A percentile compares a stretch with the other conserved stretches of the same genome.
phyloP scores from a whole-genome alignment of 140 eudicot genomes.

The Cichorium intybus region DNA sequence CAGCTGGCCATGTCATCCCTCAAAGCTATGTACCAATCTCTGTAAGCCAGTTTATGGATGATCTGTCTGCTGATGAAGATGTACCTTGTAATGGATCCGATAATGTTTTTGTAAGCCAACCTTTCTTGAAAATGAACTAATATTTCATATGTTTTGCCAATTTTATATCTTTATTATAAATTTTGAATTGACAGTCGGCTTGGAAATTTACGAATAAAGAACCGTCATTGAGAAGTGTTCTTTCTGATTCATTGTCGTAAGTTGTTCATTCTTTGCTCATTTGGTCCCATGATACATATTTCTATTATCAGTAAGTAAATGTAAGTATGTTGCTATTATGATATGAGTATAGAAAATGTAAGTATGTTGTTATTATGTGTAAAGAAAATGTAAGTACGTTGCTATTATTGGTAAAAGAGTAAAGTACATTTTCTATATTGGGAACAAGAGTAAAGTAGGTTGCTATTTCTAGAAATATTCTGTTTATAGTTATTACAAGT shows the following conservation, averaged over 20 bases:
- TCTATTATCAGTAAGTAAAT: too few species aligned
- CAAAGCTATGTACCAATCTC: constrained; percentile 93
- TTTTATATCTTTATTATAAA: background rate
- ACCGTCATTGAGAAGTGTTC: constrained; percentile 86
- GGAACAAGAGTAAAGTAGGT: too few species aligned
- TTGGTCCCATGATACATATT: too few species aligned
- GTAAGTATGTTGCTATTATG: too few species aligned
- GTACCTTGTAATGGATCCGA: constrained; percentile 52
- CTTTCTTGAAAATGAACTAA: background rate
- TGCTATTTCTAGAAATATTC: too few species aligned
- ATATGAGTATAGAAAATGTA: too few species aligned
- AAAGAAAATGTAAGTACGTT: too few species aligned
- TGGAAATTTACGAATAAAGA: constrained; percentile 60
- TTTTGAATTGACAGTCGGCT: constrained; percentile 57
- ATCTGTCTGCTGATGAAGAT: constrained; percentile 89
- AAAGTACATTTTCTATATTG: too few species aligned
- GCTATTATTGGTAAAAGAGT: too few species aligned
- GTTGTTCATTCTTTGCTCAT: constrained; percentile 22
- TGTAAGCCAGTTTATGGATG: constrained; percentile 98
- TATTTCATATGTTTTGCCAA: background rate
- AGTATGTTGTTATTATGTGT: too few species aligned
- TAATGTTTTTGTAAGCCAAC: constrained; percentile 59
- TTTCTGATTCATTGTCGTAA: constrained; percentile 94
- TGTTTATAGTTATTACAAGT: too few species aligned
- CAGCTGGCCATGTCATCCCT: constrained; percentile 95